Base-by-base conservation (phyloP, 305 asterid genomes). In the Rubia tinctorum region DNA sequence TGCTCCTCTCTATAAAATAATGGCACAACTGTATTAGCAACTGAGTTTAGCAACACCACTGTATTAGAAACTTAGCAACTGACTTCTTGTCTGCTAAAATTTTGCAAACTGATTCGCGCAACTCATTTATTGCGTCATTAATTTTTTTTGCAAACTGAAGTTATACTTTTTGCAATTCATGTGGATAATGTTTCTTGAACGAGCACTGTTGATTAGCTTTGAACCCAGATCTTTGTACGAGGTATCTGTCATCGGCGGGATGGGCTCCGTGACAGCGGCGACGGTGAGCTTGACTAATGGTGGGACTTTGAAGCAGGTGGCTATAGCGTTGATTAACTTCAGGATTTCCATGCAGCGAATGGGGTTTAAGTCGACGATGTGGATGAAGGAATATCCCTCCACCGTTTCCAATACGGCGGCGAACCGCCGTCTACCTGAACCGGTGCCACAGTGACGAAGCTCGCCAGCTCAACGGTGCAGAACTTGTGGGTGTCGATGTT, bases 261-360 rank as follows among this genome's bases (percentile, higher is more conserved):
- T 85, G 37, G 86, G 92, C 25, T 90, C 97, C n/a, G 83, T 65
- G 59, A 86, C 73, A 6, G 84, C 92, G 25, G 91, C 97, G 0
- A 91, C 88, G 2, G 97, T 94, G n/a, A 94, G 88, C 78, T 86
- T 91, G 6, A 93, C 39, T 6, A 88, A 55, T 14, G 96, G 98
- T 2, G 91, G 95, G 2, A 79, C 87, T 20, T 84, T 91, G 3
- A 70, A 79, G 8, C 97, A 86, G 9, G 78, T 56, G 49, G 97
- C 86, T 0, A 94, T 64, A 4, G 96, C 81, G 64, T 94, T 97
- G n/a, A 91, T 91, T 42, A 94, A 85, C 15, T 97, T 94, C 0
- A 97, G 98, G 34, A 94, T 94, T 80, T 94, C 97, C 97, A 91
- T 88, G 97, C 98, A 90, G 77, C 84, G 97, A 10, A 97, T 94